Base-by-base conservation (phyloP, 257 asterid species). In the Perilla frutescens region DNA sequence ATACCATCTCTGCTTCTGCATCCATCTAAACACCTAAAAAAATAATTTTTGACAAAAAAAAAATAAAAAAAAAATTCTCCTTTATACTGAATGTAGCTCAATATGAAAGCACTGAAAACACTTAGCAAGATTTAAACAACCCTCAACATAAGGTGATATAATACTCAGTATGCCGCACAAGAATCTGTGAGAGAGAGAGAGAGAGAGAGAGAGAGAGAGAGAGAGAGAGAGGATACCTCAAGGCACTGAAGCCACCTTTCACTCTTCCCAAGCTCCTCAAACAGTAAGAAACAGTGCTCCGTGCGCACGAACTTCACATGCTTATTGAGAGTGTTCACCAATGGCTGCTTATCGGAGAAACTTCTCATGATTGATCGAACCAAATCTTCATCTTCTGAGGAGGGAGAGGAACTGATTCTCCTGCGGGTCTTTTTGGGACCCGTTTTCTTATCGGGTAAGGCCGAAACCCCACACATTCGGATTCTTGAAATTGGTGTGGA, bases 1-100 rank as follows among this genome's bases (percentile, higher is more conserved):
- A 65, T 94, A 94, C 97, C 98, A 94, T 75, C 81, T 82, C 82
- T 94, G 98, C 82, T 89, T 90, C 82, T 94, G 98, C 98, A 94
- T 94, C 98, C 98, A 94, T 83, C 98, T 89, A 79, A 93, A 93
- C 39, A 93, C 95, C 98, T 93, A 85, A 75, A 60, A 36, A 47
- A 8, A 47, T 1, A 47, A 12, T 20, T 26, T 43, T 34, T 59
- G 34, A 41, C 49, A 71, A 71, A 65, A 45, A 5, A 76, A 55
- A 47, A 69, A 77, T 10, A 31, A 34, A 34, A 34, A 34, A 31
- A 34, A 34, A 34, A 34, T 4, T 47, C 53, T 15, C 11, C 55
- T 0, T 75, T 40, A 58, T 8, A 47, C 40, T 55, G 54, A 70
- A 76, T 58, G 26, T 14, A 34, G 59, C 70, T 12, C 57, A 72